Base-by-base conservation (phyloP, 164 flowering plant genomes). In the Tetracentron sinense region DNA sequence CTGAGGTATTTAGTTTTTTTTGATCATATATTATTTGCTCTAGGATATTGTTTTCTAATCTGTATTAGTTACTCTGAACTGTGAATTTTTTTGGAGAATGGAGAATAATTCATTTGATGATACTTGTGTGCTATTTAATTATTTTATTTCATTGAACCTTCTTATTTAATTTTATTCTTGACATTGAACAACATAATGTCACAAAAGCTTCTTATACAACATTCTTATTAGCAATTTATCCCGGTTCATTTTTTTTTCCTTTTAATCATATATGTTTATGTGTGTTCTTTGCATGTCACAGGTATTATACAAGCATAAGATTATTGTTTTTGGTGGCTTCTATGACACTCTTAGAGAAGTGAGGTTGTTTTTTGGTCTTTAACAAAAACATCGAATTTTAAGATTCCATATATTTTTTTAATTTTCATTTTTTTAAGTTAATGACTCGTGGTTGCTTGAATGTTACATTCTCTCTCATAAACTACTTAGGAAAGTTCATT, bases 331-430 rank as follows among this genome's bases (percentile, higher is more conserved):
- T 84, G 99, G 99, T 66, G 99, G 99, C 70, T 94, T 94, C 78
- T 94, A 94, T 80, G 99, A 94, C 73, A 94, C 99, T 59, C 96
- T 94, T 58, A 80, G 99, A 80, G 99, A 94, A 94, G 99, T 94
- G 77, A 94, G 99, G 99, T 94, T 76, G 82, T 65, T 74, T 42
- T 60, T 56, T 66, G 20, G 64, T 55, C 66, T 72, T 79, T 69
- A 5, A 27, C 46, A 28, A 42, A 61, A 60, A 27, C 67, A 58
- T 69, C 28, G 11, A 48, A 22, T 33, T 52, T 58, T 15, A 63
- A 49, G 49, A 7, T 46, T 23, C 33, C 22, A 14, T 19, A 23
- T 14, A 29, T 49, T 35, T 49, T 42, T 35, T 49, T 42, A 28
- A 25, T 20, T 54, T 33, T 20, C 17, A 33, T 29, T 28, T 30